Evolutionary conservation across 768 basidiomycete species (phyloP).

Genomic region (Amanita brunnescens): DNA sequence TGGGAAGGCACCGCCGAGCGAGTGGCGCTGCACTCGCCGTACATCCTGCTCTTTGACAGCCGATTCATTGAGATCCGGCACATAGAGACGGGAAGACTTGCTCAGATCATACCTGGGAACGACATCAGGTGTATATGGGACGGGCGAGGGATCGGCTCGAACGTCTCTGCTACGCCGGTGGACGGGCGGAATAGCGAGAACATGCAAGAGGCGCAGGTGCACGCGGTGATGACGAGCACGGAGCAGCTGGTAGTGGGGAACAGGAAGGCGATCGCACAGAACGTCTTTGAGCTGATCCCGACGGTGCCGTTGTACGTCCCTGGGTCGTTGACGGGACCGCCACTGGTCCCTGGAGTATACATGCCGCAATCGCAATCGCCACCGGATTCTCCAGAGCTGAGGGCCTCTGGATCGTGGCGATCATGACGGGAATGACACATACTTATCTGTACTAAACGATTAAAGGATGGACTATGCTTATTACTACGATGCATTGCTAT

Average conservation of each 20-base stretch:
- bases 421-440: neutral
- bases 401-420: slow-evolving; percentile 1
- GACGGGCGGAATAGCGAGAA: slow-evolving; percentile 19
- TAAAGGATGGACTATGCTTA: neutral
- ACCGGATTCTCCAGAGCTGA: slow-evolving; percentile 8
- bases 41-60: slow-evolving; percentile 79
- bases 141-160: slow-evolving; percentile 29
- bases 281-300: slow-evolving; percentile 73
- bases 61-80: slow-evolving; percentile 90
- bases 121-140: slow-evolving; percentile 90
- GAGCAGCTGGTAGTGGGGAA: slow-evolving; percentile 26
- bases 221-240: slow-evolving; percentile 69
- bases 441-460: neutral
- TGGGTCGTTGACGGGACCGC: neutral
- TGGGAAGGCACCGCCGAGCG: slow-evolving; percentile 92
- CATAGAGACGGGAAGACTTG: slow-evolving; percentile 68
- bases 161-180: neutral
- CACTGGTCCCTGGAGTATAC: neutral
- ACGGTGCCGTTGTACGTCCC: slow-evolving; percentile 51
- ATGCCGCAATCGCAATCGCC: slow-evolving; percentile 7
- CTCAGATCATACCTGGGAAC: slow-evolving; percentile 73
- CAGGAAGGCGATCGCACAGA: slow-evolving; percentile 52
- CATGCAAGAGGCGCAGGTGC: slow-evolving; percentile 73
- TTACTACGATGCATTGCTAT: neutral
- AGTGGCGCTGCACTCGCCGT: slow-evolving; percentile 84